Conservation (phyloP, 2,329 filamentous ascomycete species). For the Elsinoe necatrix region DNA sequence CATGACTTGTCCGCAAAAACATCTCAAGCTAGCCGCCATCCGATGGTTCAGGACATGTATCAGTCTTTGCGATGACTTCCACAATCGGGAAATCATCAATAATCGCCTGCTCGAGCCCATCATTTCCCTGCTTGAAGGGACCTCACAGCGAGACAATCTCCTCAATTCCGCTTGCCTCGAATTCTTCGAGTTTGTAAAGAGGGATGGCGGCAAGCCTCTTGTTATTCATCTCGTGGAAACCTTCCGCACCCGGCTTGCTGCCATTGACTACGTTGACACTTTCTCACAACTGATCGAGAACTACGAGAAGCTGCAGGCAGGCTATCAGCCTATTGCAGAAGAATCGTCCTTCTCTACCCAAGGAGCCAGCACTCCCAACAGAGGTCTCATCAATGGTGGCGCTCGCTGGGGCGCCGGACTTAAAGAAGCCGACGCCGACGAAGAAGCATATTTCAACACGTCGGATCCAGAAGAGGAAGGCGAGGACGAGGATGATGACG, state of each 20-base stretch:
- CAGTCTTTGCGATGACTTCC: conserved; percentile 81
- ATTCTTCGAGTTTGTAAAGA: conserved; percentile 81
- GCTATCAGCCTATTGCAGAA: conserved; percentile 48
- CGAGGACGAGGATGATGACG: conserved; percentile 26
- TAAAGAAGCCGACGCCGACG: conserved; percentile 73
- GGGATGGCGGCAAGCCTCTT: conserved; percentile 68
- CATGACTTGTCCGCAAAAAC: conserved; percentile 76
- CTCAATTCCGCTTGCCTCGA: conserved; percentile 90
- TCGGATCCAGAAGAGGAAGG: conserved; percentile 80
- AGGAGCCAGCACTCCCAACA: conserved; percentile 46
- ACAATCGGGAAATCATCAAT: conserved; percentile 74
- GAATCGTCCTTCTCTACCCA: conserved; percentile 62
- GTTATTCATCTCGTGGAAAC: conserved; percentile 77
- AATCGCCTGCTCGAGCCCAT: conserved; percentile 77
- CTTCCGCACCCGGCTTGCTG: conserved; percentile 67
- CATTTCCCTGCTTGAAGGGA: conserved; percentile 71
- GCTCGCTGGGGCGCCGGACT: conserved; percentile 56
- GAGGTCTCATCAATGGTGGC: conserved; percentile 47
- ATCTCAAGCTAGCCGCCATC: conserved; percentile 80
- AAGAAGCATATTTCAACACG: conserved; percentile 90
- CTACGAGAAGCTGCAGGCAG: conserved; percentile 68
- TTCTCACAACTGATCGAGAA: conserved; percentile 67
- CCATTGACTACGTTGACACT: conserved; percentile 73
- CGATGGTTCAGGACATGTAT: conserved; percentile 89
- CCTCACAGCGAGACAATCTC: conserved; percentile 85